phyloP scores from a whole-genome alignment of 2,329 filamentous ascomycete species.

The Ophiostoma himal-ulmi region DNA sequence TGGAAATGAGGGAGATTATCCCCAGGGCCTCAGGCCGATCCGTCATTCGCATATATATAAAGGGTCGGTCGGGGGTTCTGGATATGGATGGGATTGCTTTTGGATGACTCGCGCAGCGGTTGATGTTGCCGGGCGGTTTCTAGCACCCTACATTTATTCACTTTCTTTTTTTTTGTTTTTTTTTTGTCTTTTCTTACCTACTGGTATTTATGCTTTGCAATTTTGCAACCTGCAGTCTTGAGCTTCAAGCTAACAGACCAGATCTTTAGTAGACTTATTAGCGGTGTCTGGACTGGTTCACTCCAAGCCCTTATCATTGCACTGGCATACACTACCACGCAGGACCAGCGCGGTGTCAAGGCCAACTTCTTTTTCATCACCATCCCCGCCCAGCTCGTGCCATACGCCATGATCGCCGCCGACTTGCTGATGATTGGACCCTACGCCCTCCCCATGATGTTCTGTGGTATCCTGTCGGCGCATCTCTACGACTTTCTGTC shows the following conservation, averaged over 20 bases:
- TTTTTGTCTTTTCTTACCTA: not conserved
- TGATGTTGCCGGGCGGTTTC: slow-evolving; percentile 53
- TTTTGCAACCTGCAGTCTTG: not conserved
- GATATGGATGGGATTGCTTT: slow-evolving; percentile 69
- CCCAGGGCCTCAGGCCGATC: slow-evolving; percentile 53
- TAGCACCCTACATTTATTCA: slow-evolving; percentile 56
- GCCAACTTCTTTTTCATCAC: slow-evolving; percentile 76
- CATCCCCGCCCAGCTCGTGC: slow-evolving; percentile 75
- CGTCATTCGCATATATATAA: slow-evolving; percentile 58
- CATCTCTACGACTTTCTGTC: slow-evolving; percentile 89
- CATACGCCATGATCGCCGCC: slow-evolving; percentile 70
- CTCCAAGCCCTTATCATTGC: slow-evolving; percentile 67
- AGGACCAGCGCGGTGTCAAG: slow-evolving; percentile 74
- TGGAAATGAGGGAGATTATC: slow-evolving; percentile 77
- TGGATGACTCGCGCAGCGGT: slow-evolving; percentile 59
- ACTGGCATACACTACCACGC: slow-evolving; percentile 74
- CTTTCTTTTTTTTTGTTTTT: slow-evolving; percentile 28
- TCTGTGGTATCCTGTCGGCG: slow-evolving; percentile 76
- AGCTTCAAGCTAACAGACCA: slow-evolving; percentile 29
- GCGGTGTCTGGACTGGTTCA: slow-evolving; percentile 51
- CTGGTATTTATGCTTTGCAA: not conserved
- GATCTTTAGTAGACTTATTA: slow-evolving; percentile 44
- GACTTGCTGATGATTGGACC: slow-evolving; percentile 62
- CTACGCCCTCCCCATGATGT: slow-evolving; percentile 54
- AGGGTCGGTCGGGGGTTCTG: slow-evolving; percentile 57